Evolutionary conservation across 345 rosid species (phyloP), one percentile per base, ranked within the genome.

Genomic region (Cardamine chenopodiifolia): DNA sequence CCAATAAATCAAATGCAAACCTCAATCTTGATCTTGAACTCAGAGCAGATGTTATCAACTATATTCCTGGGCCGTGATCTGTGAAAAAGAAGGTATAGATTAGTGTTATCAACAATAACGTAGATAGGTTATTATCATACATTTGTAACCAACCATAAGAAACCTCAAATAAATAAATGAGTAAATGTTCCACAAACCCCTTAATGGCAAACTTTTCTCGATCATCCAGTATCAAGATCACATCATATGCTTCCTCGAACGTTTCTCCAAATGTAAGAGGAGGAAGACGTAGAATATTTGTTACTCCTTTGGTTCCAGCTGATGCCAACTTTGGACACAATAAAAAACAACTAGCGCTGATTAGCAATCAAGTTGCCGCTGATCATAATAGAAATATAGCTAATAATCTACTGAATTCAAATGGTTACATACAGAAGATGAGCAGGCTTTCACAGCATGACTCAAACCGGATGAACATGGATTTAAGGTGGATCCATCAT

Each of bases 231-330:
- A 92, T 86, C 77, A 92, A 75, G 58, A 88, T 73, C 40, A 91
- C 89, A 76, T 88, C 86, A 83, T 91, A 94, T 47, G 74, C 77
- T 78, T 88, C 93, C 80, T 83, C 90, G 83, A 94, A 94, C 23
- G 83, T 79, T 79, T 91, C 97, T 73, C 96, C 96, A 23, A 66
- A 80, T 75, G 72, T 73, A 71, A 94, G 82, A 74, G 96, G 97
- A 29, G 98, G 97, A 78, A 81, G 71, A 67, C 83, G 80, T 79
- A 79, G 57, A 69, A 70, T 5, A 52, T 74, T 83, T 68, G 72
- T 58, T 58, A 66, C 62, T 71, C 81, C 81, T 63, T 60, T 78
- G 42, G 44, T 20, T 71, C 72, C 76, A 79, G 49, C 73, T 59
- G 79, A 69, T 68, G 73, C 66, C 28, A 86, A 70, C 78, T 79